These are phyloP conservation scores for Trichosanthes cucumerina DNA, from an alignment of 306 rosid species.

Conservation along the genomic window DNA sequence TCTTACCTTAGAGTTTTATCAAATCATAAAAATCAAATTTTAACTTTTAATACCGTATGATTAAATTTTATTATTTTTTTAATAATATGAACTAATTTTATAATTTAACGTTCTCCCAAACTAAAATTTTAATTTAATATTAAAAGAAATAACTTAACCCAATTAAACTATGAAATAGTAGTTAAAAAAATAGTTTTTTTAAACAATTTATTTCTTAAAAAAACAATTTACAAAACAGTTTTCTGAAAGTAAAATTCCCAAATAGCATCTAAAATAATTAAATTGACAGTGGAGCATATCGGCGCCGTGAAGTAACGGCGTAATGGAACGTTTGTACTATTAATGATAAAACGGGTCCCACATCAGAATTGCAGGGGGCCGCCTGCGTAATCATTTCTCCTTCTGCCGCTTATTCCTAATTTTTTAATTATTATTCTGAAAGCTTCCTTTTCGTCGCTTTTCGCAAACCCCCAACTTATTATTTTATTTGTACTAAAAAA, in stretches of 20 bases:
- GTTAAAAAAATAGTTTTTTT: no score
- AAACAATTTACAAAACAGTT: no score
- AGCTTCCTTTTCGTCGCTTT: background rate
- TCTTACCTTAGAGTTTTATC: no score
- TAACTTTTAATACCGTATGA: no score
- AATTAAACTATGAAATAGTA: no score
- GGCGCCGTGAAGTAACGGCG: constrained; percentile 6
- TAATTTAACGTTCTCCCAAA: no score
- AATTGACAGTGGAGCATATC: background rate
- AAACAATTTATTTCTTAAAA: no score
- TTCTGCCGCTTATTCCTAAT: background rate
- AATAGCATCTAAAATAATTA: background rate
- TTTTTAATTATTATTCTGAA: background rate
- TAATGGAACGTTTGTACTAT: background rate
- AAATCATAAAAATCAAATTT: no score
- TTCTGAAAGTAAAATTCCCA: background rate
- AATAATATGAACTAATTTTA: no score
- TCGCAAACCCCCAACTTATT: background rate
- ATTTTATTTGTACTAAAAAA: background rate
- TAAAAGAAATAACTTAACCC: no score
- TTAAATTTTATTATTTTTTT: no score
- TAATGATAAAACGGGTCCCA: background rate
- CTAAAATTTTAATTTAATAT: no score
- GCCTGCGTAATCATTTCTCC: constrained; percentile 4
- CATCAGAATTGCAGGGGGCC: background rate